phyloP scores from a whole-genome alignment of 1,139 yeast species.

The Blastobotrys indianensis region DNA sequence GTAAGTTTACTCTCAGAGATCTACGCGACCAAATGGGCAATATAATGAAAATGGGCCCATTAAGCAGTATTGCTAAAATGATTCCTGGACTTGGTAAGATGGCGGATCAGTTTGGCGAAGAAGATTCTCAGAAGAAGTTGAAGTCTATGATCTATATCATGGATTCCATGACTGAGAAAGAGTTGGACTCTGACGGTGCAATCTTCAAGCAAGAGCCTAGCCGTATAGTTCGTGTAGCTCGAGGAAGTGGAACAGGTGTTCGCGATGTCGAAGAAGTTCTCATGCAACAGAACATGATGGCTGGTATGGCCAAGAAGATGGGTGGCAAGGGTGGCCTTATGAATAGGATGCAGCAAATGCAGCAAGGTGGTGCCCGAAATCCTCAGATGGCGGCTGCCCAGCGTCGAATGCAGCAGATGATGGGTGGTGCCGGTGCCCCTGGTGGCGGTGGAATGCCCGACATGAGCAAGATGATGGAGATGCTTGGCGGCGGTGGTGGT shows the following conservation, averaged over 20 bases:
- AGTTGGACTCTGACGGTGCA: conserved; percentile 85
- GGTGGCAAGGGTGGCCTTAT: conserved; percentile 47
- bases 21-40: conserved; percentile 94
- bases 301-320: conserved; percentile 77
- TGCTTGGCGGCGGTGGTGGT: conserved; percentile 17
- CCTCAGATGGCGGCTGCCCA: conserved; percentile 37
- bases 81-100: conserved; percentile 82
- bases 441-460: conserved; percentile 42
- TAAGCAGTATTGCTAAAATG: conserved; percentile 90
- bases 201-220: conserved; percentile 76
- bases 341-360: conserved; percentile 36
- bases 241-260: conserved; percentile 93
- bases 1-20: conserved; percentile 87
- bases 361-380: conserved; percentile 28
- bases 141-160: conserved; percentile 86
- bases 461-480: conserved; percentile 36
- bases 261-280: conserved; percentile 91
- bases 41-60: conserved; percentile 93
- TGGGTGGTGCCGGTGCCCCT: conserved; percentile 31
- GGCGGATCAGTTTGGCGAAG: conserved; percentile 78
- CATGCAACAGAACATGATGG: conserved; percentile 92
- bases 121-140: conserved; percentile 74
- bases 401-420: conserved; percentile 35
- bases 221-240: conserved; percentile 83
- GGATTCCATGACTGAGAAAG: conserved; percentile 95